Conservation (phyloP, 306 rosid genomes). For the Vigna trinervia region DNA sequence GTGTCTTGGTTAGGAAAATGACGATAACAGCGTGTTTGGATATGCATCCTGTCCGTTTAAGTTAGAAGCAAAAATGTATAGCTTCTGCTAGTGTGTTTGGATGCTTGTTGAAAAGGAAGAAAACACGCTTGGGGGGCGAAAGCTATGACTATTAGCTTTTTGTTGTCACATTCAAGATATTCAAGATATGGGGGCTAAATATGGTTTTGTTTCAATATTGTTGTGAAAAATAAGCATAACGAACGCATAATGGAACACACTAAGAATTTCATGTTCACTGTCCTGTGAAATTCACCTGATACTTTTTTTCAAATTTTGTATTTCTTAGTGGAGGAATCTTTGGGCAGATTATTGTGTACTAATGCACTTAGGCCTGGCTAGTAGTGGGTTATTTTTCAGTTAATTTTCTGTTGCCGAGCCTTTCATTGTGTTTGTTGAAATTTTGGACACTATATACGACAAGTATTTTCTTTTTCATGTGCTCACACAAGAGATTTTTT, state of each 20-base stretch:
- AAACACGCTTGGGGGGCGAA: background rate
- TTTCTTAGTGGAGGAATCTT: conserved; percentile 2
- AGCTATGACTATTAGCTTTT: background rate
- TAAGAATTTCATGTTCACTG: background rate
- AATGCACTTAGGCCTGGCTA: background rate
- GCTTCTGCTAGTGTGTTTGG: background rate
- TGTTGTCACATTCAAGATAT: background rate
- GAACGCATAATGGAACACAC: background rate
- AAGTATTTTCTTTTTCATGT: background rate
- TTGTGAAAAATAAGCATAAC: background rate
- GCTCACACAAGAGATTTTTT: background rate
- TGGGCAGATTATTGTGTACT: background rate
- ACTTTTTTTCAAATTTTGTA: background rate
- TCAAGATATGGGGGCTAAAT: background rate
- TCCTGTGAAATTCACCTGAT: background rate
- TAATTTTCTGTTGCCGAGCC: conserved; percentile 2
- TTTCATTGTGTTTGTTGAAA: conserved; percentile 13
- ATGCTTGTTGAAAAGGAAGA: background rate
- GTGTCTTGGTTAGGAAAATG: background rate
- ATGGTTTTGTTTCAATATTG: background rate
- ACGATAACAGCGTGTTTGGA: background rate
- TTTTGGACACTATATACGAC: background rate
- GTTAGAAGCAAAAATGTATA: background rate
- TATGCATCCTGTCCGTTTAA: background rate
- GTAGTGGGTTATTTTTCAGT: conserved; percentile 21